Evolutionary conservation across 225 moss, liverwort and hornwort genomes (phyloP), one percentile per base, ranked within the genome.

Genomic region (Thuidium tamariscinum): DNA sequence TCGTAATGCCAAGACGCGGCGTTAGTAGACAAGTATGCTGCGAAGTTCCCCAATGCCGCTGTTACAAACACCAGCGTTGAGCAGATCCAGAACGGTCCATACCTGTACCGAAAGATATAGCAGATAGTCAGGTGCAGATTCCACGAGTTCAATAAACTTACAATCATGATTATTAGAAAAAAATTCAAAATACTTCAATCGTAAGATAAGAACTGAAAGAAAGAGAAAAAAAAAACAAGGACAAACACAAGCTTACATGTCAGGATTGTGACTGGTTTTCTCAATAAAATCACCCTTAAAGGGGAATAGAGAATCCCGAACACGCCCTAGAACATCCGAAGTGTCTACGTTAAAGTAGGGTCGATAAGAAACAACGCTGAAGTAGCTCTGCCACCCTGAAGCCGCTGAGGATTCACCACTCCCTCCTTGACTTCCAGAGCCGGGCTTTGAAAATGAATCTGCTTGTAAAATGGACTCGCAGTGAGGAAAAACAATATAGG

Each of bases 21-120:
- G 86, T 94, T 93, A 37, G 95, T 90, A 39, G 97, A 94, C 85
- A 99, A 86, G 77, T 97, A 99, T 9, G 99, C 99, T 83, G 99
- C 99, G 88, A 99, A 95, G 86, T 99, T 99, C 74, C 99, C 99
- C 90, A 99, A 88, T 59, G 99, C 99, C 85, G 99, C 96, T 67
- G 99, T 99, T 78, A 99, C 93, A 87, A 99, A 99, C 73, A 99
- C 97, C 88, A 99, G 90, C 10, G 99, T 97, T 8, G 99, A 96
- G 95, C 99, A 99, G 88, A 99, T 97, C 99, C 99, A 99, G 86
- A 99, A 99, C 16, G 99, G 99, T 81, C 99, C 99, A 89, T 99
- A 99, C 97, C 97, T 97, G 88, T 69, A 83, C 66, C 71, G 12
- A 81, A 84, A 84, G 72, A 77, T 66, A 66, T 16, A 74, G 74